Percentiles rank a stretch among this genome's conserved stretches.
phyloP scores from a whole-genome alignment of 768 basidiomycete species.

The Gloeophyllum trabeum region DNA sequence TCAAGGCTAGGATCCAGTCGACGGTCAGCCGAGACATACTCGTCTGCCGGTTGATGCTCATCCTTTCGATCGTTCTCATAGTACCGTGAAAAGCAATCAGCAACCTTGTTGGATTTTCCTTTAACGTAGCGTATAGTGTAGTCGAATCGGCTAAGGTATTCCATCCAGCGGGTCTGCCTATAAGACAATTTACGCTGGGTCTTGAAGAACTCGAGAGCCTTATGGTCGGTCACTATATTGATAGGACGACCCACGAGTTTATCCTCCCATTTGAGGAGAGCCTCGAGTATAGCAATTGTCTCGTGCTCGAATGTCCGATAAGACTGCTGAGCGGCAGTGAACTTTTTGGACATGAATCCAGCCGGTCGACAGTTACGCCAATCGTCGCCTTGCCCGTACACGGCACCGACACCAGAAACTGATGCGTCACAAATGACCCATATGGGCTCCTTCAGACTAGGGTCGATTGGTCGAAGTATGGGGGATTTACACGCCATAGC shows the following conservation, averaged over 20 bases:
- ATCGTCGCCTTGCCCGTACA: conserved; percentile 15
- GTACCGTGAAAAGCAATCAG: conserved; percentile 18
- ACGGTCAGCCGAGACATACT: conserved; percentile 1
- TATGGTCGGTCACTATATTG: conserved; percentile 17
- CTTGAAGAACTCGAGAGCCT: conserved; percentile 19
- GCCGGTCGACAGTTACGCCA: conserved; percentile 8
- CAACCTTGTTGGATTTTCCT: conserved; percentile 16
- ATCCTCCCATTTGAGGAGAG: conserved; percentile 20
- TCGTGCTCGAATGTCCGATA: conserved; percentile 8
- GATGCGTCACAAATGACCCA: conserved; percentile 14
- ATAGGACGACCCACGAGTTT: conserved; percentile 16
- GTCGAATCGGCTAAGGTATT: conserved; percentile 19
- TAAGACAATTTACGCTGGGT: conserved; percentile 8
- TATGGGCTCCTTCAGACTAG: conserved; percentile 5
- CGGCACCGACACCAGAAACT: conserved; percentile 8
- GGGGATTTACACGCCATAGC: not conserved
- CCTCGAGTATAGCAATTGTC: conserved; percentile 5
- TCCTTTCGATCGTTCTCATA: conserved; percentile 16
- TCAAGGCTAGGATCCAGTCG: conserved; percentile 8
- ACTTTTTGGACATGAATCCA: conserved; percentile 9
- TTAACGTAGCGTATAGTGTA: conserved; percentile 14
- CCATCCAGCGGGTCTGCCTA: conserved; percentile 18
- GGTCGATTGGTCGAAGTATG: conserved; percentile 3
- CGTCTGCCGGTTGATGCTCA: not conserved
- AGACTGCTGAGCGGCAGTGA: conserved; percentile 5